Evolutionary conservation across 257 asterid species (phyloP), one percentile per base, ranked within the genome.

Genomic region (Gentiana macrophylla): DNA sequence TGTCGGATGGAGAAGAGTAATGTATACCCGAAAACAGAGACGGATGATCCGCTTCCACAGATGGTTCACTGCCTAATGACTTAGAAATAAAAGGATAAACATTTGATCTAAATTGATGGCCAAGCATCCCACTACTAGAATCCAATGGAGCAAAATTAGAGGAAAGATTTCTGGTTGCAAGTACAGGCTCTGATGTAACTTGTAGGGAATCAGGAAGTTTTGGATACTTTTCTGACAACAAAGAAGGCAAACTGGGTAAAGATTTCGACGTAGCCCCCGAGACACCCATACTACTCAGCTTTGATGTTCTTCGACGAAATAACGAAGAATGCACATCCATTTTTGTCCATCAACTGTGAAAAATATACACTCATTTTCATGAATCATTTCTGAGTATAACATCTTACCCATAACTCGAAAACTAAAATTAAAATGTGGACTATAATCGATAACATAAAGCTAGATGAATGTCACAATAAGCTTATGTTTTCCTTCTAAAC

Each of bases 181-280:
- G 62, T 60, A 72, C 86, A n/a, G 64, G 72, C 52, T 70, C 77
- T 50, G 71, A 67, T 50, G 71, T 55, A 64, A 70, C 74, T 54
- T 71, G 81, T 47, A 77, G 68, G 53, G 90, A 81, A 67, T 79
- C 89, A 1, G 81, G 77, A 38, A 74, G 50, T 65, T 78, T 80
- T 11, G 83, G 79, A 65, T 71, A 71, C 59, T 60, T 71, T 51
- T 73, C 89, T 54, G 66, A 72, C 43, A 60, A 62, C 45, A 67
- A 76, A 67, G 76, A 46, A 57, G 87, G 84, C 50, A 75, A 61
- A 67, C 59, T 59, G 45, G 69, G 74, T 52, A 81, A 38, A 60
- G 81, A 61, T 37, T 68, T 58, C 6, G 92, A 65, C 60, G 65
- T 61, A 64, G 85, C 66, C 69, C 77, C 83, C 44, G 84, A 70